These are phyloP conservation scores for Calycina marina DNA, from an alignment of 2,329 filamentous ascomycete species.

Conservation along the genomic window DNA sequence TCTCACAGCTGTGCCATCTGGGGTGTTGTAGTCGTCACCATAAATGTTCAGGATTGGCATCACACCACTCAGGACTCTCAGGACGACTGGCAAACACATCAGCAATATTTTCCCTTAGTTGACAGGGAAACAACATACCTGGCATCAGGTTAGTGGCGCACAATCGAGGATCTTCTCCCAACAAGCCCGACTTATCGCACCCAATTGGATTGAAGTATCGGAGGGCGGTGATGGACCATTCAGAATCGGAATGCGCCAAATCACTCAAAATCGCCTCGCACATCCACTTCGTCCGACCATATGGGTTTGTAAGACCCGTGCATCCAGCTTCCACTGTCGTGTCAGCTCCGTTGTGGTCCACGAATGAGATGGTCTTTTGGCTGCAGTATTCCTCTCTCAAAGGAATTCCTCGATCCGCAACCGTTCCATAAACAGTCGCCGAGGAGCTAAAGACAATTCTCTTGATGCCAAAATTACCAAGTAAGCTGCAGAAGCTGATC, in stretches of 20 bases:
- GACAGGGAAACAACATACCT: slow-evolving; percentile 82
- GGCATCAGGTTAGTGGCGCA: slow-evolving; percentile 50
- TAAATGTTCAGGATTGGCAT: slow-evolving; percentile 42
- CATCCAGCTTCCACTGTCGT: slow-evolving; percentile 31
- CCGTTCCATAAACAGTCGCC: slow-evolving; percentile 49
- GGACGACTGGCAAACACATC: slow-evolving; percentile 53
- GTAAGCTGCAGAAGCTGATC: slow-evolving; percentile 39
- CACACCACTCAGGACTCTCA: slow-evolving; percentile 42
- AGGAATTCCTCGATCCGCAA: slow-evolving; percentile 34
- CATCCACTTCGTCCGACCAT: slow-evolving; percentile 54
- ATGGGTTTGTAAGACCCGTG: slow-evolving; percentile 46
- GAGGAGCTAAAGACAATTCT: slow-evolving; percentile 55
- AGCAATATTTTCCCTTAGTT: slow-evolving; percentile 87
- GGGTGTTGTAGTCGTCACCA: slow-evolving; percentile 49
- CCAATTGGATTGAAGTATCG: slow-evolving; percentile 57
- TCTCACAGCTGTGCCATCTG: slow-evolving; percentile 49
- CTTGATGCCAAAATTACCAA: slow-evolving; percentile 45
- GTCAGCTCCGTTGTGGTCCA: slow-evolving; percentile 28
- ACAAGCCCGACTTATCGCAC: slow-evolving; percentile 46
- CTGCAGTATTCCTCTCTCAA: slow-evolving; percentile 41
- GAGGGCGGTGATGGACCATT: slow-evolving; percentile 47
- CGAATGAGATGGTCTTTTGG: slow-evolving; percentile 32
- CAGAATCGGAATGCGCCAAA: slow-evolving; percentile 41
- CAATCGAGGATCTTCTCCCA: slow-evolving; percentile 48
- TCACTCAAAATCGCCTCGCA: slow-evolving; percentile 52